phyloP scores from a whole-genome alignment of 331 rosid genomes.

The Acacia concinna region DNA sequence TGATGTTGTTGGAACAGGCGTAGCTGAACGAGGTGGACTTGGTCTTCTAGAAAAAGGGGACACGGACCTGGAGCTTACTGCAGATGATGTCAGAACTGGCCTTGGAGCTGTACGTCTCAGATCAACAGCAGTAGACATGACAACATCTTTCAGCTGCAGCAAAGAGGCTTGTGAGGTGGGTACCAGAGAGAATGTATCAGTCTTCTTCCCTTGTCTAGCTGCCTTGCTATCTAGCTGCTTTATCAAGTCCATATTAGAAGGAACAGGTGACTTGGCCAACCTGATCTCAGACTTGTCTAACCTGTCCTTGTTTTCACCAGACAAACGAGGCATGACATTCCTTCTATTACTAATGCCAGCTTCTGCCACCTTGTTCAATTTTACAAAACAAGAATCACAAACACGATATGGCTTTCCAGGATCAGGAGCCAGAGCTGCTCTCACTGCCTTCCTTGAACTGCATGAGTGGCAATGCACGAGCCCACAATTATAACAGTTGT shows the following conservation, averaged over 20 bases:
- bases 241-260: slow-evolving; percentile 91
- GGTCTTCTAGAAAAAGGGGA: slow-evolving; percentile 95
- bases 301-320: slow-evolving; percentile 94
- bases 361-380: slow-evolving; percentile 83
- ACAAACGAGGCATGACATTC: slow-evolving; percentile 79
- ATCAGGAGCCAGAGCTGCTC: slow-evolving; percentile 95
- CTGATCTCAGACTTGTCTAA: slow-evolving; percentile 81
- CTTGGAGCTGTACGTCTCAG: slow-evolving; percentile 78
- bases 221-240: slow-evolving; percentile 97
- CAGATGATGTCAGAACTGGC: slow-evolving; percentile 74
- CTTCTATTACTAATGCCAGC: slow-evolving; percentile 56
- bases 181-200: slow-evolving; percentile 81
- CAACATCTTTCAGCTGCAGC: slow-evolving; percentile 91
- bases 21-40: slow-evolving; percentile 98
- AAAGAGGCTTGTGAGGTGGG: slow-evolving; percentile 78
- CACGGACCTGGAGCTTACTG: slow-evolving; percentile 88
- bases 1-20: slow-evolving; percentile 92
- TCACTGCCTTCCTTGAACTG: slow-evolving; percentile 87
- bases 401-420: slow-evolving; percentile 90
- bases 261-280: slow-evolving; percentile 61
- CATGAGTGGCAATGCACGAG: slow-evolving; percentile 99
- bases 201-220: slow-evolving; percentile 92
- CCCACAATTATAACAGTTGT: slow-evolving; percentile 98
- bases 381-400: slow-evolving; percentile 84
- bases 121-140: slow-evolving; percentile 73